Conservation (phyloP, 768 basidiomycete genomes). For the Lentinula sp. region DNA sequence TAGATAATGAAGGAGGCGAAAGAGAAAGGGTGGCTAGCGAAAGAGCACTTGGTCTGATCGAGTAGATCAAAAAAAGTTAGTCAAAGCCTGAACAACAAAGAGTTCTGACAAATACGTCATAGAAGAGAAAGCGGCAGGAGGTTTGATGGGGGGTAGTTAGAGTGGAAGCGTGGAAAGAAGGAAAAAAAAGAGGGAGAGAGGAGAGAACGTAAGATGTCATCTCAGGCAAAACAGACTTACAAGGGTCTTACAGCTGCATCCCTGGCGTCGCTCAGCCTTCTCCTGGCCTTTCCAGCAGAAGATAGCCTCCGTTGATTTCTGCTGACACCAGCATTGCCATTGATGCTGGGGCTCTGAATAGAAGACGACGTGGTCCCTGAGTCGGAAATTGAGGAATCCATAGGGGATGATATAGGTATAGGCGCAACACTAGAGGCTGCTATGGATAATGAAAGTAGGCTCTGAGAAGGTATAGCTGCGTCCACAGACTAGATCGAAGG, state of each 20-base stretch:
- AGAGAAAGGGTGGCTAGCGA: conserved; percentile 39
- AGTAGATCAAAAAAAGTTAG: not conserved
- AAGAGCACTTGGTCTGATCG: conserved; percentile 29
- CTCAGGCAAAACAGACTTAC: conserved; percentile 38
- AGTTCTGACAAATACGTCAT: not conserved
- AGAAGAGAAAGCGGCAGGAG: not conserved
- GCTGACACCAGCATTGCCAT: conserved; percentile 10
- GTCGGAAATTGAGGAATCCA: conserved; percentile 1
- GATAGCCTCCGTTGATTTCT: conserved; percentile 66
- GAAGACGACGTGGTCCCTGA: not conserved
- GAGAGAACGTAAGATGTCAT: conserved; percentile 8
- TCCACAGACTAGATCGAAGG: not conserved
- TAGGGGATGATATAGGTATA: conserved; percentile 25
- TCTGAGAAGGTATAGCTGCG: conserved; percentile 14
- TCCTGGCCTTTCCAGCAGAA: conserved; percentile 62
- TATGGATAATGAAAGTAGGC: conserved; percentile 65
- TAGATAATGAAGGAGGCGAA: conserved; percentile 31
- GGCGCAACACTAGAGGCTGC: conserved; percentile 48
- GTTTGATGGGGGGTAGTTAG: not conserved
- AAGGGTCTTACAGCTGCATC: conserved; percentile 71
- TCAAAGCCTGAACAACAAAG: not conserved
- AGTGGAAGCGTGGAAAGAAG: conserved; percentile 10
- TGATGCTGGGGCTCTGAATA: conserved; percentile 4
- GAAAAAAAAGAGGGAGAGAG: conserved; percentile 5
- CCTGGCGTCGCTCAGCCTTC: conserved; percentile 72